Evolutionary conservation across 2,329 filamentous ascomycete genomes (phyloP), one percentile per base, ranked within the genome.

Genomic region (Alternaria metachromatica): DNA sequence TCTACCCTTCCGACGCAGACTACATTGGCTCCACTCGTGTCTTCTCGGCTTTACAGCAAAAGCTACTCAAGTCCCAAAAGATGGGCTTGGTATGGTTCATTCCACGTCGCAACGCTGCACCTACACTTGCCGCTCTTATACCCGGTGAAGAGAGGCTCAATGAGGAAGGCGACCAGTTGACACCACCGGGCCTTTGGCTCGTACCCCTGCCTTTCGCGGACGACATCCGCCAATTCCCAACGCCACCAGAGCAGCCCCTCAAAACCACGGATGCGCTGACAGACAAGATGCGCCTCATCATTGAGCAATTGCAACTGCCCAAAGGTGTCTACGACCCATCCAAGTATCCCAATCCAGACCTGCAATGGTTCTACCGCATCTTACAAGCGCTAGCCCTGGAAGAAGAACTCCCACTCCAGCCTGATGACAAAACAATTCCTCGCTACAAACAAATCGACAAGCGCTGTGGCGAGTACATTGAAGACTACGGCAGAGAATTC

Each of bases 341-440:
- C 2, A 96, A 91, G 74, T 98, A 97, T 74, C 93, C 96, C 0
- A 99, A 99, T 66, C 94, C 94, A 76, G 87, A 92, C 9, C 84
- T 99, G 23, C 96, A 99, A 81, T 99, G 95, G 94, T 96, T 98
- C 82, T 99, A 98, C 84, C 90, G 89, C 65, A 97, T 99, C 49
- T 83, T 99, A 1, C 96, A 99, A 80, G 91, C 92, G 7, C 86
- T 97, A 61, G 96, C 96, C 0, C 85, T 99, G 1, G 94, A 97
- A 37, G 96, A 99, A 77, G 94, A 97, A 69, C 82, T 97, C 1
- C 94, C 94, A 0, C 90, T 92, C 20, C 81, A 86, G 49, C 84
- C 87, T 2, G 87, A 90, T 54, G 96, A 99, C 76, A 90, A 91
- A 68, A 98, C 96, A 0, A 78, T 92, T 13, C 96, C 96, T 2